These are phyloP conservation scores for Phytophthora idaei DNA, from an alignment of 352 stramenopile genomes.

Conservation along the genomic window DNA sequence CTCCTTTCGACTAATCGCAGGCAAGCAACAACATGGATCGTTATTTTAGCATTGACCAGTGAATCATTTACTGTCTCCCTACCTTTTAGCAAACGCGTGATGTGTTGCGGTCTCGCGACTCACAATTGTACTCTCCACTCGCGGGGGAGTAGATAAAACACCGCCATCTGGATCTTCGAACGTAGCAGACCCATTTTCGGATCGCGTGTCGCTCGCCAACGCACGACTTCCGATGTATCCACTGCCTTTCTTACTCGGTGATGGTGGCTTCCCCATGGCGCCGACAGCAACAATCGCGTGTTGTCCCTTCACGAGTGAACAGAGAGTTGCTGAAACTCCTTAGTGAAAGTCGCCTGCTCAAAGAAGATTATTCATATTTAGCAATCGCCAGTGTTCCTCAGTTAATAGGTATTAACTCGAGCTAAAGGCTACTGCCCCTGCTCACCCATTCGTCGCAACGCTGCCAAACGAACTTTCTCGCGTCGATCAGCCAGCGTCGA, in stretches of 20 bases:
- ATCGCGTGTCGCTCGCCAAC: conserved; percentile 12
- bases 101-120: conserved; percentile 78
- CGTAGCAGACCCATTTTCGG: conserved; percentile 15
- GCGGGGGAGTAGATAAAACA: conserved; percentile 10
- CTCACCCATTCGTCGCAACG: conserved; percentile 55
- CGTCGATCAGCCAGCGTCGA: conserved; percentile 57
- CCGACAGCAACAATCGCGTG: background rate
- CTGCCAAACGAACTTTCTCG: conserved; percentile 69
- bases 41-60: background rate
- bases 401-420: conserved; percentile 1
- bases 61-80: background rate
- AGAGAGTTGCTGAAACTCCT: conserved; percentile 25
- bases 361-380: conserved; percentile 36
- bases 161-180: conserved; percentile 33
- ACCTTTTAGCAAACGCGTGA: conserved; percentile 73
- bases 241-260: conserved; percentile 41
- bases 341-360: conserved; percentile 15
- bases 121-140: conserved; percentile 70
- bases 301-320: conserved; percentile 9
- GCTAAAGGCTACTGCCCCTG: conserved; percentile 21
- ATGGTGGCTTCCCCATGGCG: conserved; percentile 45
- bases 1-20: conserved; percentile 51
- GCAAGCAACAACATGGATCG: background rate
- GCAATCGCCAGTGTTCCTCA: conserved; percentile 2
- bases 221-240: conserved; percentile 17